A percentile compares a stretch with the other conserved stretches of the same genome.
Evolutionary conservation across 345 rosid species (phyloP).

Genomic region (Brassica carinata): DNA sequence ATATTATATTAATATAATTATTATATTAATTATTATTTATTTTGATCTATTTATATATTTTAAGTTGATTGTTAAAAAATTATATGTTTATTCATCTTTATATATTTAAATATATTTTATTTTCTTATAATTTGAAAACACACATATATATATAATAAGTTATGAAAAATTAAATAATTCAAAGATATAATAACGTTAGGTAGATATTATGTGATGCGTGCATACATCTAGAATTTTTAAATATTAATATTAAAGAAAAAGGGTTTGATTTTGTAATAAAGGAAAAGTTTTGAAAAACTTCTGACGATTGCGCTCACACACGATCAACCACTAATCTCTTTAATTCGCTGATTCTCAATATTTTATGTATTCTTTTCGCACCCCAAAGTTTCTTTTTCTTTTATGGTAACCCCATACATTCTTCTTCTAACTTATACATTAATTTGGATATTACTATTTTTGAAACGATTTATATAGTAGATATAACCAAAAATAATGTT

Average conservation of each 20-base stretch:
- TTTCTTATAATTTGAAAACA: too few species aligned
- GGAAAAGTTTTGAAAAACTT: slow-evolving; percentile 12
- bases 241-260: slow-evolving; percentile 9
- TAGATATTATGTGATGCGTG: too few species aligned
- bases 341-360: slow-evolving; percentile 21
- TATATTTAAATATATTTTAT: too few species aligned
- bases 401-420: slow-evolving; percentile 22
- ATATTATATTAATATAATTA: too few species aligned
- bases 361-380: slow-evolving; percentile 17
- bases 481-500: neutral
- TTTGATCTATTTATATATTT: too few species aligned
- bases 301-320: slow-evolving; percentile 18
- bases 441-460: slow-evolving; percentile 7
- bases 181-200: too few species aligned
- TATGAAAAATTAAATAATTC: too few species aligned
- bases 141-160: too few species aligned
- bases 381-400: slow-evolving; percentile 32
- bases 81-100: too few species aligned
- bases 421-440: slow-evolving; percentile 7
- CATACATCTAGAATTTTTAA: too few species aligned
- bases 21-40: too few species aligned
- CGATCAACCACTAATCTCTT: slow-evolving; percentile 30
- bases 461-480: neutral
- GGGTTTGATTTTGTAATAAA: slow-evolving; percentile 33
- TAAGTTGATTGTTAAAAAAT: too few species aligned